A percentile compares a stretch with the other conserved stretches of the same genome.
These are phyloP conservation scores for Verticillium longisporum DNA, from an alignment of 2,329 filamentous ascomycete genomes.

Conservation along the genomic window DNA sequence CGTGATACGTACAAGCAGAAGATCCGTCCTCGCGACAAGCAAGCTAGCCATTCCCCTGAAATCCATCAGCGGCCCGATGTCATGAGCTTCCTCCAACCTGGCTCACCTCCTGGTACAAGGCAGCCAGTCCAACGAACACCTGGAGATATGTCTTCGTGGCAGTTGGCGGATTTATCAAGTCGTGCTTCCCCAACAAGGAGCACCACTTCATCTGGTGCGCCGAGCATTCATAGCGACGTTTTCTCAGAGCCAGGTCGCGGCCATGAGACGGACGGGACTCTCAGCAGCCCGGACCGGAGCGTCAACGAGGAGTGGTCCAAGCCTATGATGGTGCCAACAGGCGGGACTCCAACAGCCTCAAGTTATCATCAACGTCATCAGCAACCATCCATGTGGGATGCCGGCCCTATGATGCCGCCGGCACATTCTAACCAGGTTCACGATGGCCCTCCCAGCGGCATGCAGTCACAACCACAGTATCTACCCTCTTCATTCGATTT, in stretches of 20 bases:
- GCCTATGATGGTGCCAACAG: constrained; percentile 2
- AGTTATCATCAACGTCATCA: constrained; percentile 4
- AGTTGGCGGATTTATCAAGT: constrained; percentile 15
- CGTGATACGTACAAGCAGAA: constrained; percentile 11
- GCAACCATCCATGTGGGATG: constrained; percentile 24
- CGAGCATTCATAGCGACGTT: constrained; percentile 41
- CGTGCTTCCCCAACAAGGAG: constrained; percentile 20
- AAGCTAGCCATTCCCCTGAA: constrained; percentile 7
- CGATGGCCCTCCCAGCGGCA: constrained; percentile 25
- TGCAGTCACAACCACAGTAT: constrained; percentile 30
- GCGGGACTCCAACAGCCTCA: constrained; percentile 8
- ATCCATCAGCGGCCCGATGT: constrained; percentile 20
- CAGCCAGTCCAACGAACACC: constrained; percentile 21
- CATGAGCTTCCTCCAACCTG: constrained; percentile 51
- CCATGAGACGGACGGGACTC: constrained; percentile 34
- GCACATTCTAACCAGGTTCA: constrained; percentile 26
- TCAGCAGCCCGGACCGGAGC: constrained; percentile 35
- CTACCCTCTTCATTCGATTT: constrained; percentile 18
- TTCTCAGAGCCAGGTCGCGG: constrained; percentile 26
- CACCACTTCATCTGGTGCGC: constrained; percentile 39
- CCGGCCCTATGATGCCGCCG: constrained; percentile 32
- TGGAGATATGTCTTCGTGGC: constrained; percentile 9
- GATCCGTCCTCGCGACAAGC: constrained; percentile 10
- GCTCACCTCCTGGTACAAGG: constrained; percentile 40
- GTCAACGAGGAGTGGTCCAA: constrained; percentile 18